phyloP scores from a whole-genome alignment of 768 basidiomycete species.

The Russula emetica region DNA sequence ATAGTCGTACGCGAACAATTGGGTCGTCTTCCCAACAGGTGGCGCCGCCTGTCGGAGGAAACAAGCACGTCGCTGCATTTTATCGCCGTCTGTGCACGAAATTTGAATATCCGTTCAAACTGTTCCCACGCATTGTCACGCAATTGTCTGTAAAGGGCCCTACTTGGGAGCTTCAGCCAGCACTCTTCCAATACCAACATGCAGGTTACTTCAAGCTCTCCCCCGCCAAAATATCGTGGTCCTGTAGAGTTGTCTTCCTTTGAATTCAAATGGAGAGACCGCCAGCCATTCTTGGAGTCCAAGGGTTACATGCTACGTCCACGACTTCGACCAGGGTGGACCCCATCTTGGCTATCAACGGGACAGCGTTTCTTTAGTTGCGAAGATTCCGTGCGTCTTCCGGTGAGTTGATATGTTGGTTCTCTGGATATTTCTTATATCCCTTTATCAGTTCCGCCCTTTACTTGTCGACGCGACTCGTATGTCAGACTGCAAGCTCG shows the following conservation, averaged over 20 bases:
- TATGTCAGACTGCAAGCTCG: constrained; percentile 28
- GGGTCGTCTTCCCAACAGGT: background rate
- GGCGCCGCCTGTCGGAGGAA: background rate
- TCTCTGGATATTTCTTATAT: background rate
- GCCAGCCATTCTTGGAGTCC: too few species aligned
- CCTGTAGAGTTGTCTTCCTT: background rate
- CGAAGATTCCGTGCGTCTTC: constrained; percentile 10
- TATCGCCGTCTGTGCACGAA: background rate
- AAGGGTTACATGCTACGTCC: too few species aligned
- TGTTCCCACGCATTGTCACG: background rate
- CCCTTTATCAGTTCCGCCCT: background rate
- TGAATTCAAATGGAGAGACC: too few species aligned
- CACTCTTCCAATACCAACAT: background rate
- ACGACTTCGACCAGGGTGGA: too few species aligned
- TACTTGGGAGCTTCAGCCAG: too few species aligned
- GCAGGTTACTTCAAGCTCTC: background rate
- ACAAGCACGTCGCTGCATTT: background rate
- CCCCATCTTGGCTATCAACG: constrained; percentile 24
- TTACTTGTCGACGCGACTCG: constrained; percentile 26
- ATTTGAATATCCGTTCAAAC: background rate
- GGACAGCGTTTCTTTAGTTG: background rate
- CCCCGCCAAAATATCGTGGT: background rate
- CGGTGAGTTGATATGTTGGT: background rate
- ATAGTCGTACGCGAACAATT: background rate
- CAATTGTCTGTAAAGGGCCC: background rate